A percentile compares a stretch with the other conserved stretches of the same genome.
Evolutionary conservation across 2,329 filamentous ascomycete species (phyloP).

Genomic region (Colletotrichum camelliae): DNA sequence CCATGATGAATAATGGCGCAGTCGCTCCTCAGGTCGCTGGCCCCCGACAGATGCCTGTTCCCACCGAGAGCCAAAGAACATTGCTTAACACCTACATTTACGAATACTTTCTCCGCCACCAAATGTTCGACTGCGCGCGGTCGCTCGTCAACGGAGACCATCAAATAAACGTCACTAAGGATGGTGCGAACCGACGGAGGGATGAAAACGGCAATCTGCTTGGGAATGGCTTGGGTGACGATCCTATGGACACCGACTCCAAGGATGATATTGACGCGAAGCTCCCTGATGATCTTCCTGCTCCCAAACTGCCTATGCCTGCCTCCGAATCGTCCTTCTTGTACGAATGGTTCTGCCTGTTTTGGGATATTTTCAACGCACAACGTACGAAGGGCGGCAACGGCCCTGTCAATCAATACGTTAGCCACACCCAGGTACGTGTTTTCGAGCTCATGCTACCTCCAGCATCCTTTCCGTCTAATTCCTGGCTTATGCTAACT

Average conservation of each 20-base stretch:
- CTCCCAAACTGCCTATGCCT: conserved; percentile 70
- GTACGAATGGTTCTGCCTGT: conserved; percentile 97
- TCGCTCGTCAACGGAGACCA: conserved; percentile 72
- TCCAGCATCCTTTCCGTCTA: conserved; percentile 12
- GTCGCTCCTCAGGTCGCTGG: conserved; percentile 34
- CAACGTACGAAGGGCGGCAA: conserved; percentile 74
- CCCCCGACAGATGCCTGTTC: conserved; percentile 23
- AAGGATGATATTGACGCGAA: conserved; percentile 80
- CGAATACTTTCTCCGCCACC: conserved; percentile 87
- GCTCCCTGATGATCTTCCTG: conserved; percentile 80
- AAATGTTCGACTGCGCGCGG: conserved; percentile 84
- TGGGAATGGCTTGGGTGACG: conserved; percentile 72
- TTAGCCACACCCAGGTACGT: conserved; percentile 80
- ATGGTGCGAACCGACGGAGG: conserved; percentile 70
- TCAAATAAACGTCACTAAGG: conserved; percentile 70
- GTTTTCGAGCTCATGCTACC: conserved; percentile 27
- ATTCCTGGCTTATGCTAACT: conserved; percentile 23
- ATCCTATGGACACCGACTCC: conserved; percentile 81
- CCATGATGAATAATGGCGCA: conserved; percentile 70
- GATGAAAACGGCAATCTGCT: conserved; percentile 71
- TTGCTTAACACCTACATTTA: conserved; percentile 88
- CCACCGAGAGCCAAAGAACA: conserved; percentile 51
- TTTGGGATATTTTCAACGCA: conserved; percentile 94
- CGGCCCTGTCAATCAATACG: conserved; percentile 74
- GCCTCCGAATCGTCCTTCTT: conserved; percentile 80